Conservation (phyloP, 495 filamentous ascomycete species). For the Poronia punctata region DNA sequence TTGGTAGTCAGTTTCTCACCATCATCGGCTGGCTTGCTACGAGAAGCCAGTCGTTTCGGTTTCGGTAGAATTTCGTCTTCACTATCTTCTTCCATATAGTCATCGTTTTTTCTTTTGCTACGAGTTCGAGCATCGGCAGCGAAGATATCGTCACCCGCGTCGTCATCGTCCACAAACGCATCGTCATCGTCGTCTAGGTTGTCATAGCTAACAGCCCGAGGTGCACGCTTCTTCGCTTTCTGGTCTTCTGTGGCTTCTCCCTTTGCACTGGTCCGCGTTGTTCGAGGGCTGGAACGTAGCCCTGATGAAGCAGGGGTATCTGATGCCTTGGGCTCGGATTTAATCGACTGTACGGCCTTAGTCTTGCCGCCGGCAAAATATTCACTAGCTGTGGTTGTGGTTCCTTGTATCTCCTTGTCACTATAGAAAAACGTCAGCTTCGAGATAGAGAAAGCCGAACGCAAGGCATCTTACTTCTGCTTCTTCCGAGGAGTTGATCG, state of each 20-base stretch:
- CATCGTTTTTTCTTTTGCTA: constrained; percentile 59
- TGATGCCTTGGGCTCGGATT: constrained; percentile 25
- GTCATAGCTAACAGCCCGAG: constrained; percentile 23
- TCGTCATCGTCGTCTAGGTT: constrained; percentile 37
- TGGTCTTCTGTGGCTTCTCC: constrained; percentile 18
- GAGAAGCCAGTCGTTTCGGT: constrained; percentile 41
- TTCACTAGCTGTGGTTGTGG: constrained; percentile 38
- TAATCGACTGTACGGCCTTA: constrained; percentile 30
- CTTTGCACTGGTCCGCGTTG: constrained; percentile 21
- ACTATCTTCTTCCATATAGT: constrained; percentile 56
- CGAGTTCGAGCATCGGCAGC: constrained; percentile 53
- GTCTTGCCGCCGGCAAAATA: constrained; percentile 41
- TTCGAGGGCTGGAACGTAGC: constrained; percentile 37
- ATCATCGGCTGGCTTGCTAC: constrained; percentile 33
- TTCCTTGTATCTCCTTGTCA: constrained; percentile 33
- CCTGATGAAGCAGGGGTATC: constrained; percentile 20
- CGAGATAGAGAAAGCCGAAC: background rate
- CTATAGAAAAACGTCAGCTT: constrained; percentile 11
- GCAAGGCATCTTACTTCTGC: constrained; percentile 11
- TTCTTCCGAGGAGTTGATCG: constrained; percentile 38
- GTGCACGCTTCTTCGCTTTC: constrained; percentile 26
- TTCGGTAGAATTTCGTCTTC: constrained; percentile 48
- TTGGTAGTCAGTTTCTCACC: constrained; percentile 27
- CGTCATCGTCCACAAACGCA: constrained; percentile 49
- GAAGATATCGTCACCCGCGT: constrained; percentile 68